Evolutionary conservation across 192 early-diverging fungal species (phyloP).

Genomic region (Gaertneriomyces sp.): DNA sequence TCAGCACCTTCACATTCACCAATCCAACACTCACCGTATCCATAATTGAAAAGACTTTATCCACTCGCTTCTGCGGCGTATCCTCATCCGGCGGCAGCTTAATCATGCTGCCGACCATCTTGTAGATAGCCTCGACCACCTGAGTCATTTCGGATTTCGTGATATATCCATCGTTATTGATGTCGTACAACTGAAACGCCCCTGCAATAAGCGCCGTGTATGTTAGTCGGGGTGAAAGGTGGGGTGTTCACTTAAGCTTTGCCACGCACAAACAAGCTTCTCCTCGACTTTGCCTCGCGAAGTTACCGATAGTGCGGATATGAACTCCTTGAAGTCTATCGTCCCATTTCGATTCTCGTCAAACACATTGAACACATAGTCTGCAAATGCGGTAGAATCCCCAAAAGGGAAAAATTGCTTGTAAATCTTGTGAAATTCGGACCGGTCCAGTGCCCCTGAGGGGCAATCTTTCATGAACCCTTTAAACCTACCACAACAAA

Average conservation of each 20-base stretch:
- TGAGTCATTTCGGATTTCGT: conserved; percentile 83
- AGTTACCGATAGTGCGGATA: conserved; percentile 79
- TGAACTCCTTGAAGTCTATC: conserved; percentile 91
- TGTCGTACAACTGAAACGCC: conserved; percentile 89
- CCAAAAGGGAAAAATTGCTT: conserved; percentile 98
- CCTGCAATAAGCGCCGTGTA: conserved; percentile 34
- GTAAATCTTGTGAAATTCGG: conserved; percentile 89
- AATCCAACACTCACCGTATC: conserved; percentile 54
- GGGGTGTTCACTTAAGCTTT: background rate
- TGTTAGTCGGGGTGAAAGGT: background rate
- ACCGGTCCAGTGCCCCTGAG: conserved; percentile 73
- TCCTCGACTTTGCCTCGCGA: conserved; percentile 79
- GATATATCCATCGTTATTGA: conserved; percentile 83
- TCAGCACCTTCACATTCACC: background rate
- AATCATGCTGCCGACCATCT: conserved; percentile 89
- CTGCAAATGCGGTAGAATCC: conserved; percentile 82
- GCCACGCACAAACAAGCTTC: conserved; percentile 71
- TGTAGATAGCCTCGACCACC: conserved; percentile 93
- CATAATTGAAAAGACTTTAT: conserved; percentile 85
- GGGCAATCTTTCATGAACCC: conserved; percentile 94
- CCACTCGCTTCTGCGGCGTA: conserved; percentile 84
- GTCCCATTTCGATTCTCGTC: conserved; percentile 85
- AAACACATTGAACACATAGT: conserved; percentile 88
- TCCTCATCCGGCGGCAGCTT: conserved; percentile 88
- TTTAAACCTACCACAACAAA: conserved; percentile 67